A percentile compares a stretch with the other conserved stretches of the same genome.
Conservation (phyloP, 768 basidiomycete species). For the Pleurotus giganteus region DNA sequence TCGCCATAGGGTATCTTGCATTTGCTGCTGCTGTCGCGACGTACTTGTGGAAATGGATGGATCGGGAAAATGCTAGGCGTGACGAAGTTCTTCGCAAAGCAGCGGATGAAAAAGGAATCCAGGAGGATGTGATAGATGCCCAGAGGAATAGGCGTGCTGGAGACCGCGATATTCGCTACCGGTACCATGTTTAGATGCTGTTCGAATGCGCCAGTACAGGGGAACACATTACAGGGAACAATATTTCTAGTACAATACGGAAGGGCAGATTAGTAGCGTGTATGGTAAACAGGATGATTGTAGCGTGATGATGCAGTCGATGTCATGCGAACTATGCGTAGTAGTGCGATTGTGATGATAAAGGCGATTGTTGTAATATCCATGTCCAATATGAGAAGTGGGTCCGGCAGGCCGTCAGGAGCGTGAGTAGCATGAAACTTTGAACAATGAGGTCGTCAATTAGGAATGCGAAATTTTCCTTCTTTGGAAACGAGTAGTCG, state of each 20-base stretch:
- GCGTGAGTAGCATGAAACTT: constrained; percentile 2
- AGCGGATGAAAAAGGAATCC: constrained; percentile 19
- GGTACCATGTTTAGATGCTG: constrained; percentile 36
- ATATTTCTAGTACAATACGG: neutral
- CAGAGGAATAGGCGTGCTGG: constrained; percentile 28
- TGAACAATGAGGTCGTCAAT: constrained; percentile 2
- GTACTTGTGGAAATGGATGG: constrained; percentile 48
- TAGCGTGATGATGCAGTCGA: neutral
- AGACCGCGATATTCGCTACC: constrained; percentile 36
- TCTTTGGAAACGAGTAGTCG: constrained; percentile 16
- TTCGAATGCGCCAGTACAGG: neutral
- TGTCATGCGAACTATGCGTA: constrained; percentile 1
- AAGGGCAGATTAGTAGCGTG: neutral
- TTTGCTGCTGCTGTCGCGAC: constrained; percentile 43
- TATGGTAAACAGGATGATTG: neutral
- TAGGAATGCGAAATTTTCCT: constrained; percentile 21
- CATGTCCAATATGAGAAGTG: neutral
- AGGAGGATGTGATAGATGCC: constrained; percentile 10
- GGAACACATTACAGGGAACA: neutral
- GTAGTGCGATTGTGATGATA: neutral
- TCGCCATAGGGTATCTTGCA: constrained; percentile 57
- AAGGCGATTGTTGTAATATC: neutral
- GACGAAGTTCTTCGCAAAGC: constrained; percentile 25
- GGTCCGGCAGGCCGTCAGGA: constrained; percentile 4
- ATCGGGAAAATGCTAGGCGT: constrained; percentile 46